Conservation (phyloP, 2,329 filamentous ascomycete species). For the Alternaria panax region DNA sequence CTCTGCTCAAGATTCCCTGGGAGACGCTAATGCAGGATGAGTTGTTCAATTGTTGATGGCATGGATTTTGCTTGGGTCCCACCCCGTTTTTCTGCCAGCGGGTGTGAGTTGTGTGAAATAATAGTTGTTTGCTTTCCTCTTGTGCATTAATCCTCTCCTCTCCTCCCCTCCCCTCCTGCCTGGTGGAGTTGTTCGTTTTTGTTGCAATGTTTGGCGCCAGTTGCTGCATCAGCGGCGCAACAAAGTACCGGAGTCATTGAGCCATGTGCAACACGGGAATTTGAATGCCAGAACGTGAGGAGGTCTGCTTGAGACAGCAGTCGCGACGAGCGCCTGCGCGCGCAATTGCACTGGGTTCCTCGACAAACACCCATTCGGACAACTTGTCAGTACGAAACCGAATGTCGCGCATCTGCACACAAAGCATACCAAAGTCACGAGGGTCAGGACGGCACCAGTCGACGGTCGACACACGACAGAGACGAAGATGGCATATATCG, state of each 20-base stretch:
- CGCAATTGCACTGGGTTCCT: constrained; percentile 8
- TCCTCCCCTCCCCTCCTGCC: background rate
- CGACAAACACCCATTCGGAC: background rate
- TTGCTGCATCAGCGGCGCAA: background rate
- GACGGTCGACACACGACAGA: constrained; percentile 3
- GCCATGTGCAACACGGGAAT: constrained; percentile 1
- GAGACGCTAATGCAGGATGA: constrained; percentile 50
- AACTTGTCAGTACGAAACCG: background rate
- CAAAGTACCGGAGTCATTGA: background rate
- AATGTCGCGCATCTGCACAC: constrained; percentile 2
- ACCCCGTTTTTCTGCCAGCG: constrained; percentile 26
- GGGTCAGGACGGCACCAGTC: constrained; percentile 2
- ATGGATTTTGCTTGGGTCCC: constrained; percentile 34
- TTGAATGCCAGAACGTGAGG: background rate
- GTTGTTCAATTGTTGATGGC: constrained; percentile 46
- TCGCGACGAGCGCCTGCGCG: background rate
- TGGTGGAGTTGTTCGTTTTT: background rate
- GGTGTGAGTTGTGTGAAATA: constrained; percentile 32
- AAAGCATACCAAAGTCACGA: constrained; percentile 16
- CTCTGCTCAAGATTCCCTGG: constrained; percentile 31
- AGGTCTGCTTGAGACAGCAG: background rate
- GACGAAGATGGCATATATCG: constrained; percentile 10
- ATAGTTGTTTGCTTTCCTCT: constrained; percentile 25
- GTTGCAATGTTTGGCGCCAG: background rate
- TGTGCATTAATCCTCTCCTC: constrained; percentile 14